Conservation (phyloP, 371 early-diverging fungal genomes). For the Mortierella sp. region DNA sequence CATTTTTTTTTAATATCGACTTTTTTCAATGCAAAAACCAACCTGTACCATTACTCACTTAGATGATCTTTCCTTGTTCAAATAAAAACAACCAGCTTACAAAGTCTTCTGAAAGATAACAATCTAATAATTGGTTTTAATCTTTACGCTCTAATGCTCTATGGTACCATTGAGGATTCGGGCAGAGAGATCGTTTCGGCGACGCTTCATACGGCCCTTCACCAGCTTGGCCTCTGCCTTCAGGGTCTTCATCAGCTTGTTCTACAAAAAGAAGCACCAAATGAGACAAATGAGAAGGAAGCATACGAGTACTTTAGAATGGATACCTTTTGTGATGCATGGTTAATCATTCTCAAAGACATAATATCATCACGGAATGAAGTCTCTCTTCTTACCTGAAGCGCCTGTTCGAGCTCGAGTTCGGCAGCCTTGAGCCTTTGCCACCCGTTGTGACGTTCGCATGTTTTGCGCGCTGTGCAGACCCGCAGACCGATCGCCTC, state of each 20-base stretch:
- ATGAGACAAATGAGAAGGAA: not conserved
- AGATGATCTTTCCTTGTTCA: slow-evolving; percentile 8
- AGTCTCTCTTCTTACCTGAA: slow-evolving; percentile 47
- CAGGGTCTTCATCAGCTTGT: slow-evolving; percentile 40
- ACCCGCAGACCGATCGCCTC: slow-evolving; percentile 34
- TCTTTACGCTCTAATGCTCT: slow-evolving; percentile 23
- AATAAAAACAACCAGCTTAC: not conserved
- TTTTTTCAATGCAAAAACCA: slow-evolving; percentile 16
- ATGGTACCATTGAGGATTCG: slow-evolving; percentile 51
- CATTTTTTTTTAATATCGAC: slow-evolving; percentile 16
- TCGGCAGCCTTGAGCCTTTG: slow-evolving; percentile 65
- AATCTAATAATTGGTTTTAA: not conserved
- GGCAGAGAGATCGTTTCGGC: slow-evolving; percentile 47
- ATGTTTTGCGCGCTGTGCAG: slow-evolving; percentile 56
- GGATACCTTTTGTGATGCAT: too few relatives aligned
- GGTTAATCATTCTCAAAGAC: too few relatives aligned
- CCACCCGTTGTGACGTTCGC: slow-evolving; percentile 65
- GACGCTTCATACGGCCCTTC: slow-evolving; percentile 50
- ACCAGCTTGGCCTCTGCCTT: slow-evolving; percentile 48
- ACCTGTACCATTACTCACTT: slow-evolving; percentile 26
- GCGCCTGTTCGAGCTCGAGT: slow-evolving; percentile 65
- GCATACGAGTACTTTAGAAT: too few relatives aligned
- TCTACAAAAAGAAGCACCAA: slow-evolving; percentile 18
- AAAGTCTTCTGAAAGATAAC: not conserved
- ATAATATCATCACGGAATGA: too few relatives aligned